Percentiles rank a stretch among this genome's conserved stretches.
phyloP scores from a whole-genome alignment of 257 asterid species.

The Gentiana dahurica region DNA sequence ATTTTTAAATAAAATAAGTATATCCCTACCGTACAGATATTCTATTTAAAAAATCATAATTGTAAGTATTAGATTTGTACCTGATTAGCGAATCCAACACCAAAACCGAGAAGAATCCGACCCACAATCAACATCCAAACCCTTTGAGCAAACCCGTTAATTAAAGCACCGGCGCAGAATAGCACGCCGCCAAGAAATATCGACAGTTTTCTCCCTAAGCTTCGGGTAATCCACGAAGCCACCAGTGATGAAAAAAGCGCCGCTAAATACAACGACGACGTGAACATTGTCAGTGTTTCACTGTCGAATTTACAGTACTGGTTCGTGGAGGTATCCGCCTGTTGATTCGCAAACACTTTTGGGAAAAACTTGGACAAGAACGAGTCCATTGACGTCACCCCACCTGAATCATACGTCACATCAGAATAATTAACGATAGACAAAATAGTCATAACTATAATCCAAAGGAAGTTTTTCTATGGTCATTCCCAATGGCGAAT shows the following conservation, averaged over 20 bases:
- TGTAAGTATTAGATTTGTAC: constrained; percentile 12
- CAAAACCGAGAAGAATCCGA: constrained; percentile 72
- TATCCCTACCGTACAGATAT: too few relatives aligned
- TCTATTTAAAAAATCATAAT: too few relatives aligned
- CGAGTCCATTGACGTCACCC: constrained; percentile 80
- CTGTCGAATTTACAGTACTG: constrained; percentile 90
- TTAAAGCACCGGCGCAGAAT: constrained; percentile 64
- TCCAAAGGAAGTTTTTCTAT: too few relatives aligned
- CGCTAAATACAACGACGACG: constrained; percentile 79
- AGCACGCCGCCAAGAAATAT: constrained; percentile 70
- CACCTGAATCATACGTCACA: constrained; percentile 33
- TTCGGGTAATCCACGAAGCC: constrained; percentile 61
- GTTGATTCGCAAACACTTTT: constrained; percentile 36
- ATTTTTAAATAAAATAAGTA: too few relatives aligned
- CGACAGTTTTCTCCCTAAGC: constrained; percentile 51
- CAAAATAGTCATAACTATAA: too few relatives aligned
- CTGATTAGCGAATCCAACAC: constrained; percentile 91
- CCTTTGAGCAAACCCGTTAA: constrained; percentile 52
- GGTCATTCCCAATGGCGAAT: too few relatives aligned
- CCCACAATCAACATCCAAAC: constrained; percentile 75
- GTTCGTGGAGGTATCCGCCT: constrained; percentile 33
- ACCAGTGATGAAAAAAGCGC: constrained; percentile 59
- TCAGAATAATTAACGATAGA: background rate
- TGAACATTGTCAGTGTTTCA: constrained; percentile 54
- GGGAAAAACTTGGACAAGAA: constrained; percentile 63